Base-by-base conservation (phyloP, 2,329 filamentous ascomycete genomes). In the Pseudogymnoascus sp. region DNA sequence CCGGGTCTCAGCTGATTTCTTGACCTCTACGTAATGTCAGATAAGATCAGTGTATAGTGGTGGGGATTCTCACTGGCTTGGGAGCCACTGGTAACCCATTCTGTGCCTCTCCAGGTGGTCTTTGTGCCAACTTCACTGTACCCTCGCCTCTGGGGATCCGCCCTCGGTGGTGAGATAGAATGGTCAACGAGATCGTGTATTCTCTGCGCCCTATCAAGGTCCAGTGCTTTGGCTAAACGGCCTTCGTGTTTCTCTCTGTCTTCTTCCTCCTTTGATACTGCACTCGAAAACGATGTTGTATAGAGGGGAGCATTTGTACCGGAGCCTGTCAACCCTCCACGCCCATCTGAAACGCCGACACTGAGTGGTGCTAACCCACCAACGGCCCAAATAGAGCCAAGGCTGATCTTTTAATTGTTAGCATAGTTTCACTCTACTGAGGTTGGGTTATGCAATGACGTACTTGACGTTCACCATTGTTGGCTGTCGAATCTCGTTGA, bases 181-280 rank as follows among this genome's bases (percentile, higher is more conserved):
- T 30, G 63, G 63, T 58, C 69, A 66, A 30, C 63, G 68, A 64
- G 83, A 38, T 80, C 79, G 28, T 96, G 76, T 12, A 95, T 76
- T 63, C 83, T 82, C 23, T 80, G 77, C 28, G 82, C 77, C 48
- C 83, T 84, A 69, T 95, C 85, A 62, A 97, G 79, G n/a, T 89
- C 82, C 58, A 97, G 77, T 2, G 94, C 94, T 13, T 86, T 76
- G 7, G 92, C 91, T 60, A 99, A 74, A 26, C 90, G 83, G 38
- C 82, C 81, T 67, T 88, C 83, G 68, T 95, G 88, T 58, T 82
- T 83, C 60, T 86, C 82, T 10, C 79, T 74, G 38, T 90, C 83
- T 35, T 88, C 82, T 35, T 82, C 78, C 1, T 76, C 69, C 48
- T 72, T 76, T 5, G 74, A 70, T 18, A 71, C 72, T 0, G 70